Evolutionary conservation across 2,329 filamentous ascomycete genomes (phyloP).

Genomic region (Ceratocystiopsis sp.): DNA sequence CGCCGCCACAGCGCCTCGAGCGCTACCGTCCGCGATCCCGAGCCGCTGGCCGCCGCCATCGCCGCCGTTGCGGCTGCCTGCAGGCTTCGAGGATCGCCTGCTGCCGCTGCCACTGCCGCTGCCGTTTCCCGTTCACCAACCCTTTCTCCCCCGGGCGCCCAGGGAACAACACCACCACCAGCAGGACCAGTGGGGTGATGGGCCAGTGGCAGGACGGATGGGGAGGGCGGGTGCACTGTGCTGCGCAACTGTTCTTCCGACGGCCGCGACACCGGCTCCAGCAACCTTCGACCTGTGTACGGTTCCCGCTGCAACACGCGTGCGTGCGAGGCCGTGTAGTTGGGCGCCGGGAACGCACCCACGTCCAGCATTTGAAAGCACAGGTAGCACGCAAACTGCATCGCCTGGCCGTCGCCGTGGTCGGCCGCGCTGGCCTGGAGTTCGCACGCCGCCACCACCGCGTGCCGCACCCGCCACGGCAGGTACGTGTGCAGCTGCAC

Average conservation of each 20-base stretch:
- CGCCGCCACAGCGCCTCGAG: too few relatives aligned
- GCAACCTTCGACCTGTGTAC: slow-evolving; percentile 6
- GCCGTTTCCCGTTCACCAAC: too few relatives aligned
- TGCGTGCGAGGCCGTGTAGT: slow-evolving; percentile 1
- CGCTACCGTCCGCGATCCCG: too few relatives aligned
- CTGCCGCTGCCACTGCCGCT: too few relatives aligned
- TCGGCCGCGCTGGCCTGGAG: not conserved
- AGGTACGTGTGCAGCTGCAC: slow-evolving; percentile 6
- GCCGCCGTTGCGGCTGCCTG: too few relatives aligned
- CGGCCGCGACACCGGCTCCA: slow-evolving; percentile 1
- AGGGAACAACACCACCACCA: too few relatives aligned
- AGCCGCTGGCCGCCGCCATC: too few relatives aligned
- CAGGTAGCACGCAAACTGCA: slow-evolving; percentile 8
- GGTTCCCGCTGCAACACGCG: slow-evolving; percentile 6
- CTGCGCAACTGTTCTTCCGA: not conserved
- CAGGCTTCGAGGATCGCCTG: too few relatives aligned
- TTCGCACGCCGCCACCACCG: slow-evolving; percentile 2
- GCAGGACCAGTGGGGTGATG: too few relatives aligned
- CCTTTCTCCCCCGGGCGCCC: too few relatives aligned
- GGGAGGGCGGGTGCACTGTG: slow-evolving; percentile 1
- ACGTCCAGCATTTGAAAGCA: slow-evolving; percentile 9
- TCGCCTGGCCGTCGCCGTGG: not conserved
- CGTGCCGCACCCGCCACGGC: slow-evolving; percentile 5
- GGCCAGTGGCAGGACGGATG: slow-evolving; percentile 1
- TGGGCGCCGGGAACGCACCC: slow-evolving; percentile 3